Evolutionary conservation across 305 asterid species (phyloP).

Genomic region (Fraxinus floribunda): DNA sequence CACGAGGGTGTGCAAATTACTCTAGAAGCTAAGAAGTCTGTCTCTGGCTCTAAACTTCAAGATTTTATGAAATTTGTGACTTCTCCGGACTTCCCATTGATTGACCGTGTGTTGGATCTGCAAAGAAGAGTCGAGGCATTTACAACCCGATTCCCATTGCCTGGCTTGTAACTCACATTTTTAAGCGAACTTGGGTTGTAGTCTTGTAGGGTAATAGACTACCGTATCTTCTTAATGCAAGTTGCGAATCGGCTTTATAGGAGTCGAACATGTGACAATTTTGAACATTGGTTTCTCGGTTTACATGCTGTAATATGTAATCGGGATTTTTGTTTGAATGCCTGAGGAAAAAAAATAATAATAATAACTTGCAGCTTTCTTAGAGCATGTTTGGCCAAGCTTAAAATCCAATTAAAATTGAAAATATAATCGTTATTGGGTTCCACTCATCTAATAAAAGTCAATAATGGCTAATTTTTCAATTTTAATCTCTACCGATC

Average conservation of each 20-base stretch:
- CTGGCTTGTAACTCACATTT: constrained; percentile 58
- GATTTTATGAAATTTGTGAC: constrained; percentile 72
- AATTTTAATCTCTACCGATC: too few species aligned
- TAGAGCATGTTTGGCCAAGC: too few species aligned
- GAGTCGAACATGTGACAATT: background rate
- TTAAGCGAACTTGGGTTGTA: background rate
- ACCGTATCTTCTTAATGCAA: background rate
- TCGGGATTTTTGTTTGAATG: too few species aligned
- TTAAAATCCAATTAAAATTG: too few species aligned
- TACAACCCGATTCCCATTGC: constrained; percentile 73
- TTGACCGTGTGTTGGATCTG: constrained; percentile 50
- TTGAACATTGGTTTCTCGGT: background rate
- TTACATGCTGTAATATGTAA: background rate
- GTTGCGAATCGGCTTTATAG: background rate
- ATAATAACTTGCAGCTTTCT: too few species aligned
- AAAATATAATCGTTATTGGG: too few species aligned
- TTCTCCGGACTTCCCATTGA: constrained; percentile 62
- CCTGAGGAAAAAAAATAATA: too few species aligned
- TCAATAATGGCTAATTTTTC: too few species aligned
- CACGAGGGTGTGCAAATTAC: constrained; percentile 87
- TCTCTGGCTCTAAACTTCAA: constrained; percentile 70
- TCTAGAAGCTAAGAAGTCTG: constrained; percentile 64
- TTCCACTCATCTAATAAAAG: too few species aligned
- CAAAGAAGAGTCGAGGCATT: constrained; percentile 65
- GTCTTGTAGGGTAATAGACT: background rate